These are phyloP conservation scores for Elongisporangium anandrum DNA, from an alignment of 352 stramenopile genomes.

Conservation along the genomic window DNA sequence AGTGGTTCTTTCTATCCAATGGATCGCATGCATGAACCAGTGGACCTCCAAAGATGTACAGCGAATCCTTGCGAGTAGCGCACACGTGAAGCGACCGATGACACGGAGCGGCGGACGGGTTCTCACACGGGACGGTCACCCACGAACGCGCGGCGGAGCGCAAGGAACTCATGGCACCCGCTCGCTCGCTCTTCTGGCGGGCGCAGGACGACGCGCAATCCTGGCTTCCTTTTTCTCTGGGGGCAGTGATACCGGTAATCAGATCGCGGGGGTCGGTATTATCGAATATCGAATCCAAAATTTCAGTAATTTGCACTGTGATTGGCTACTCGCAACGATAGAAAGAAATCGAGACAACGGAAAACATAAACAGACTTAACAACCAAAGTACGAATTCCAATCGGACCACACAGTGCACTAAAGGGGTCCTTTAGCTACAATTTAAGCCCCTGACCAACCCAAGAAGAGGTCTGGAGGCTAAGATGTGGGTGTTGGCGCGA, in stretches of 20 bases:
- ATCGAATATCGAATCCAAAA: neutral
- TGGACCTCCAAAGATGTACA: constrained; percentile 92
- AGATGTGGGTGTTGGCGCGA: too few species aligned
- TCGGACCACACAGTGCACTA: too few species aligned
- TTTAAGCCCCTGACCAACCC: too few species aligned
- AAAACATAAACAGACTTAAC: neutral
- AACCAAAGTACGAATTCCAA: too few species aligned
- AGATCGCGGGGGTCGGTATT: neutral
- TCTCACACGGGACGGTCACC: constrained; percentile 74
- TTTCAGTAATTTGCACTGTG: neutral
- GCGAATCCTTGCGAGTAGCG: constrained; percentile 85
- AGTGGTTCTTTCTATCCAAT: constrained; percentile 15
- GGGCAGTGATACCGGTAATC: neutral
- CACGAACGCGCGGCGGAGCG: constrained; percentile 57
- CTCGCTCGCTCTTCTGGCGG: neutral
- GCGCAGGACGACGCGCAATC: neutral
- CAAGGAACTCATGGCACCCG: constrained; percentile 20
- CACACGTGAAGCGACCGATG: constrained; percentile 93
- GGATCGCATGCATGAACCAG: constrained; percentile 7
- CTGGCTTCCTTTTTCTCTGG: neutral
- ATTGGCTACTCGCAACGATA: neutral
- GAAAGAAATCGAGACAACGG: neutral
- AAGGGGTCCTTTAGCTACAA: too few species aligned
- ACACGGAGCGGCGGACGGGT: constrained; percentile 81
- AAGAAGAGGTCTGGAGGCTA: too few species aligned